Evolutionary conservation across 306 rosid species (phyloP), one percentile per base, ranked within the genome.

Genomic region (Quercus cerris): DNA sequence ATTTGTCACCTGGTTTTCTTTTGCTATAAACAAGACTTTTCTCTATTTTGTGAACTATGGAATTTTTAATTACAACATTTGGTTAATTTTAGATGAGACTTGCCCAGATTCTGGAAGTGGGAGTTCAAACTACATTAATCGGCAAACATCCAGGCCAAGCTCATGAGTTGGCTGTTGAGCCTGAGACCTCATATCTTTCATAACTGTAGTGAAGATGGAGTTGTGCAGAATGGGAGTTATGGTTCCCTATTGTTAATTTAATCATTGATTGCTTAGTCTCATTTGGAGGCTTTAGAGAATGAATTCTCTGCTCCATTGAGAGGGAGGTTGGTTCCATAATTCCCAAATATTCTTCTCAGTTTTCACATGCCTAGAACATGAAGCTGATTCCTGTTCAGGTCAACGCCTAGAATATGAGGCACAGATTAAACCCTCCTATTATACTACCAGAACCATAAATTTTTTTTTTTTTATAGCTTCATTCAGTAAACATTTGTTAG

Each of bases 181-280:
- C 98, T 41, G 97, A 95, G 99, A 84, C 91, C 96, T 58, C 90
- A 93, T 85, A 89, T 90, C 49, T 93, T 95, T 77, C 93, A 87
- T 75, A 87, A 93, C 33, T 95, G 99, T 12, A 98, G 98, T 82
- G 99, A 95, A 88, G 98, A 95, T 90, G 98, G 98, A 77, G 46
- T 88, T 56, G 98, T 93, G 59, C 95, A 93, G 66, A 92, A 89
- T 85, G 99, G 93, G 80, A 90, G 99, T 88, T 70, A 55, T 25
- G 30, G 35, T 82, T 71, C 41, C 33, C 80, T 62, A 59, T 78
- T 71, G 17, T 74, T 58, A 2, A 63, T 81, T 51, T 67, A 38
- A 56, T 79, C 33, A 30, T 77, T 75, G 25, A 71, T 70, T 55
- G 12, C 13, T 63, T 56, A 3, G 13, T 70, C 66, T 73, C 71